Conservation (phyloP, 192 early-diverging fungal species). For the Coemansia umbellata region DNA sequence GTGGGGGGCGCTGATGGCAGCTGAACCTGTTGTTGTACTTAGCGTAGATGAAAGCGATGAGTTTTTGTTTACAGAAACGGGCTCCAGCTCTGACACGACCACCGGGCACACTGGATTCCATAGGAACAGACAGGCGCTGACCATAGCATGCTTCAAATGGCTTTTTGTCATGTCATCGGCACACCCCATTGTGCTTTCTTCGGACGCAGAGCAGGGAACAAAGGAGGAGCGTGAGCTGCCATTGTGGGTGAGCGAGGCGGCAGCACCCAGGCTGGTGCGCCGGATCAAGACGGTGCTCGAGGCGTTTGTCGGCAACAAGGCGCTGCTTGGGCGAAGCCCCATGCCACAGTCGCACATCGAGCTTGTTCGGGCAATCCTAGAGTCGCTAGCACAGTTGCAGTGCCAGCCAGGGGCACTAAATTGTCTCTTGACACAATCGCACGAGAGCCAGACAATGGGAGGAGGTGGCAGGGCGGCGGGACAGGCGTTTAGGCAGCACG, state of each 20-base stretch:
- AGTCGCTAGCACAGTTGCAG: slow-evolving; percentile 21
- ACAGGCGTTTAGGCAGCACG: neutral
- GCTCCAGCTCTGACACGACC: neutral
- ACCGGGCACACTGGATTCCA: neutral
- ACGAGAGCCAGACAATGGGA: neutral
- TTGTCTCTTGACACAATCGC: neutral
- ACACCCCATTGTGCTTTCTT: neutral
- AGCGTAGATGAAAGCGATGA: neutral
- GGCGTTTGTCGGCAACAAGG: slow-evolving; percentile 15
- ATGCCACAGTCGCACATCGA: slow-evolving; percentile 19
- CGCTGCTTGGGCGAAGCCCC: slow-evolving; percentile 27
- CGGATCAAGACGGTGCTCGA: slow-evolving; percentile 19
- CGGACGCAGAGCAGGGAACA: neutral
- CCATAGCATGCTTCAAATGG: slow-evolving; percentile 33
- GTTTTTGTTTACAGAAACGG: neutral
- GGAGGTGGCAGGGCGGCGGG: neutral
- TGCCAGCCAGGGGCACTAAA: slow-evolving; percentile 15
- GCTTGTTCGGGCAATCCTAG: slow-evolving; percentile 29
- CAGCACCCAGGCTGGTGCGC: slow-evolving; percentile 31
- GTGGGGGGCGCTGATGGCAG: slow-evolving; percentile 18
- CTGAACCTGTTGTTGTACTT: slow-evolving; percentile 27
- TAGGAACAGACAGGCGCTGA: slow-evolving; percentile 14
- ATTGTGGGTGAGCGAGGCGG: slow-evolving; percentile 29
- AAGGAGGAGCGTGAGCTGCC: neutral
- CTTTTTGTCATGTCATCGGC: slow-evolving; percentile 29